Base-by-base conservation (phyloP, 164 flowering plant species). In the Chimonanthus salicifolius region DNA sequence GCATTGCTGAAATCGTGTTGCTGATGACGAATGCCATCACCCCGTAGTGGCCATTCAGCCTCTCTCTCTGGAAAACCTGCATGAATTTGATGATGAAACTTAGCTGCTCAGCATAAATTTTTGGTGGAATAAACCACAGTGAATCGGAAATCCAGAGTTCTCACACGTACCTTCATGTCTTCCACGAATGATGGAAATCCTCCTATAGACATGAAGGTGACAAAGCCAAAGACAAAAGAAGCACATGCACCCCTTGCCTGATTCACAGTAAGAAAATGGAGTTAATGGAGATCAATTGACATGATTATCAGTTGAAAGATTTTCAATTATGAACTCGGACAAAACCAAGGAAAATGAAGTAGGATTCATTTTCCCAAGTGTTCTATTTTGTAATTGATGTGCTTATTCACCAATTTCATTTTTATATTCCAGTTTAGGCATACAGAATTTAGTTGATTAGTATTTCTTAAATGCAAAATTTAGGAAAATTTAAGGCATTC, bases 181-280 rank as follows among this genome's bases (percentile, higher is more conserved):
- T 94, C 98, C 44, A 92, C 97, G 70, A 94, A 94, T 0, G 97
- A 94, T 65, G 98, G 97, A 77, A 94, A 94, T 4, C 98, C 98
- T 65, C 98, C 98, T 74, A 94, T 94, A 0, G 98, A 90, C 98
- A 94, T 92, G 85, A 94, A 94, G 16, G 97, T 94, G 58, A 94
- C 97, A 65, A 92, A 94, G 2, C 97, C 97, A 78, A 92, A 90
- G 54, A 94, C 94, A 72, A 94, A 94, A 10, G 97, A 88, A 49
- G 95, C 95, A 68, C 97, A 92, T 1, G 97, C 86, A 8, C 97
- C 97, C 74, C 99, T 91, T 50, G 99, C 99, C 98, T 93, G 91
- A 74, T 68, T 69, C 74, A 79, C 48, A 66, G 4, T 45, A 44
- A n/a, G 4, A 3, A 44, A 66, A 66, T 7, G 11, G 46, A 66